A percentile compares a stretch with the other conserved stretches of the same genome.
phyloP scores from a whole-genome alignment of 108 stramenopile species.

The Stephanodiscus triporus region DNA sequence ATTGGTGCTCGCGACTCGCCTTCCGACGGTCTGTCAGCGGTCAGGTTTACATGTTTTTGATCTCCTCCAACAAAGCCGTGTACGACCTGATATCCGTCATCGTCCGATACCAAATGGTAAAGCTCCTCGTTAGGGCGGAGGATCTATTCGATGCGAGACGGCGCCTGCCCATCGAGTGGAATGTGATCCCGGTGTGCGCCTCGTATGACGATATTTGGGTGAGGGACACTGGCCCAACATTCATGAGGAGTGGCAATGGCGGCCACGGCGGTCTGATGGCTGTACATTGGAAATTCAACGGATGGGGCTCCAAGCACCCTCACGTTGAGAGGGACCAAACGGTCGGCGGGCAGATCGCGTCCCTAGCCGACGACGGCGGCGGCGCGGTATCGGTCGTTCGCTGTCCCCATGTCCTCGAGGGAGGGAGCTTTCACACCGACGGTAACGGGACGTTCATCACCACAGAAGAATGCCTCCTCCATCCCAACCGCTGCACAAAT shows the following conservation, averaged over 20 bases:
- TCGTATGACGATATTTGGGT: slow-evolving; percentile 69
- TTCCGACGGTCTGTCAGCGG: too few relatives aligned
- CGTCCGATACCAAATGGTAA: too few relatives aligned
- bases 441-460: slow-evolving; percentile 79
- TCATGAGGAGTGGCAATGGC: slow-evolving; percentile 37
- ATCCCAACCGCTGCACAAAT: slow-evolving; percentile 69
- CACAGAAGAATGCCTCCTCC: slow-evolving; percentile 76
- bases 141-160: too few relatives aligned
- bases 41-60: too few relatives aligned
- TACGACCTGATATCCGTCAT: too few relatives aligned
- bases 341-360: slow-evolving; percentile 53
- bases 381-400: background rate
- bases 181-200: too few relatives aligned
- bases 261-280: background rate
- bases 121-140: too few relatives aligned
- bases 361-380: background rate
- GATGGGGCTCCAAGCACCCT: too few relatives aligned
- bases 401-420: slow-evolving; percentile 50
- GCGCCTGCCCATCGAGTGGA: too few relatives aligned
- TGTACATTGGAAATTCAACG: too few relatives aligned
- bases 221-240: slow-evolving; percentile 78
- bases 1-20: background rate
- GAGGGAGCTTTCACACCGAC: slow-evolving; percentile 79
- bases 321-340: slow-evolving; percentile 43
- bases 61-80: too few relatives aligned